Conservation (phyloP, 495 filamentous ascomycete genomes). For the Symbiotaphrina buchneri region DNA sequence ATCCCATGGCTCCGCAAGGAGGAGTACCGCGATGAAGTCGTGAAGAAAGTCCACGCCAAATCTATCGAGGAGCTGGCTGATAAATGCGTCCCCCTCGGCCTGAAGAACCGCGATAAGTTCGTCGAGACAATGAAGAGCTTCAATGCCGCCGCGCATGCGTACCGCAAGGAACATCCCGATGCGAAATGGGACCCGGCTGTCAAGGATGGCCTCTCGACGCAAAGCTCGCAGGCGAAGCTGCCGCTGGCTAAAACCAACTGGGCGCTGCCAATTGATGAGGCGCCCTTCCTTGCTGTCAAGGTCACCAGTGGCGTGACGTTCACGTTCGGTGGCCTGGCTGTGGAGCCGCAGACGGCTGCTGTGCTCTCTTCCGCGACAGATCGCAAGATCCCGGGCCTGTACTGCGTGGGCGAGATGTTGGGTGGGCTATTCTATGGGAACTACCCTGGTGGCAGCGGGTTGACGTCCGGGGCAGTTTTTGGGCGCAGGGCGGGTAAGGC, state of each 20-base stretch:
- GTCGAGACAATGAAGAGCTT: constrained; percentile 23
- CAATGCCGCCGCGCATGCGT: constrained; percentile 23
- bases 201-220: constrained; percentile 32
- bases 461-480: constrained; percentile 35
- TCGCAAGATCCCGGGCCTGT: constrained; percentile 25
- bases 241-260: constrained; percentile 35
- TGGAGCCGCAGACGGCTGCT: constrained; percentile 21
- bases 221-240: constrained; percentile 15
- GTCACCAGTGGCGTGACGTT: constrained; percentile 39
- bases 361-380: constrained; percentile 21
- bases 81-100: constrained; percentile 17
- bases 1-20: constrained; percentile 25
- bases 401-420: constrained; percentile 35
- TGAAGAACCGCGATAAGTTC: constrained; percentile 18
- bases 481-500: constrained; percentile 24
- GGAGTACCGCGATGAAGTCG: constrained; percentile 32
- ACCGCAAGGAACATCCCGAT: constrained; percentile 15
- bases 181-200: constrained; percentile 27
- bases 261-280: constrained; percentile 29
- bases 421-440: constrained; percentile 40
- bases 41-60: constrained; percentile 21
- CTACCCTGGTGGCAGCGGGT: constrained; percentile 38
- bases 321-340: constrained; percentile 36
- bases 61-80: constrained; percentile 29
- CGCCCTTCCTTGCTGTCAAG: constrained; percentile 33